Base-by-base conservation (phyloP, 108 stramenopile genomes). In the Ochromonas danica region DNA sequence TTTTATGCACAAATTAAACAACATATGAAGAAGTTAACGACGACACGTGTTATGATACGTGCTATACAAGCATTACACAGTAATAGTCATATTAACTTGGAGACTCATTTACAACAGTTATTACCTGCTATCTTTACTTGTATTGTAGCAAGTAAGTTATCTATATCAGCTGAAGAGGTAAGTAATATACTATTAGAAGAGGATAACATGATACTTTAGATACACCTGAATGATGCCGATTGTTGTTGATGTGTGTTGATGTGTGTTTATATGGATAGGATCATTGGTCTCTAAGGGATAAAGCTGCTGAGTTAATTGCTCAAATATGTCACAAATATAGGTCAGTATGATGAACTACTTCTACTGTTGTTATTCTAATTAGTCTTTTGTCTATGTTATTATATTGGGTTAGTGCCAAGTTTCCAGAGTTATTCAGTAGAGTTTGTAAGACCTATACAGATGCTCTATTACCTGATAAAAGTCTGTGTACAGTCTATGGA, bases 391-490 rank as follows among this genome's bases (percentile, higher is more conserved):
- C 22, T 51, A 51, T 51, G 22, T 51, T 51, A 51, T 51, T 51
- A 51, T 51, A 51, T 51, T 51, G 6, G 6, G 22, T 51, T 51
- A 51, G 45, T 22, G 45, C 6, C 22, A 22, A 6, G 22, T 22
- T 67, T 6, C 63, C 63, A 6, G 63, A 67, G 14, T 36, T 67
- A 28, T 33, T 31, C 17, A 25, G 14, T 6, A 28, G 63, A 36
- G 31, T 67, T 6, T 67, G 63, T 67, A 28, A 36, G 10, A 67
- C 63, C 10, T 67, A 67, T 36, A 6, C 25, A 28, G 63, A 67
- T 36, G 63, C 63, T 28, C 31, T 67, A 36, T 31, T 6, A 10
- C 30, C 17, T 36, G 27, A 28, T 28, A 36, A 36, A 28, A 36
- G 3, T 6, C 31, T 67, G 31, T 10, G 14, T 28, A 67, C 63